phyloP scores from a whole-genome alignment of 106 monocot species.

The Dendrobium catenatum region DNA sequence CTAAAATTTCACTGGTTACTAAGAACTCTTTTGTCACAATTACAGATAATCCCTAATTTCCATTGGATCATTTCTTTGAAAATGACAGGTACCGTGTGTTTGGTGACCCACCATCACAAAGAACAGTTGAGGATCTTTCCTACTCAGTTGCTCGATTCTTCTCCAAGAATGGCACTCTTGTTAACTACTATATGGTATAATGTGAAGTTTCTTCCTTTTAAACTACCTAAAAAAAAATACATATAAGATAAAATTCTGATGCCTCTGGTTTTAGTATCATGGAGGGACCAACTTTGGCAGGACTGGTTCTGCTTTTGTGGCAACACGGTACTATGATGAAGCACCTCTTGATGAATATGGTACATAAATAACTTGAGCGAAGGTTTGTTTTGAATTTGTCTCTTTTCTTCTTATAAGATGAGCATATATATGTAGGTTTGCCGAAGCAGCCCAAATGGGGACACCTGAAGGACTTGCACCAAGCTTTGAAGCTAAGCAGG shows the following conservation, averaged over 20 bases:
- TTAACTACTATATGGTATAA: slow-evolving; percentile 86
- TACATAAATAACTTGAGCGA: slow-evolving; percentile 1
- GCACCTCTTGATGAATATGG: slow-evolving; percentile 87
- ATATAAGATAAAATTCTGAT: background rate
- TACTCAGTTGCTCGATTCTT: slow-evolving; percentile 79
- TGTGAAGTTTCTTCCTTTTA: background rate
- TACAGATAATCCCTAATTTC: background rate
- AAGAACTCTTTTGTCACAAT: background rate
- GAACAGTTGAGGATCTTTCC: slow-evolving; percentile 70
- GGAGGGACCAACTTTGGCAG: slow-evolving; percentile 86
- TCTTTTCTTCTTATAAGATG: background rate
- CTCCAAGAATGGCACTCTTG: slow-evolving; percentile 74
- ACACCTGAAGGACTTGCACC: slow-evolving; percentile 72
- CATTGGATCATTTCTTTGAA: background rate
- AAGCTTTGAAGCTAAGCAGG: slow-evolving; percentile 38
- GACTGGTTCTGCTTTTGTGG: slow-evolving; percentile 45
- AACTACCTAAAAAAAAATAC: background rate
- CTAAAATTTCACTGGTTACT: background rate
- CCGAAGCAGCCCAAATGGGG: slow-evolving; percentile 81
- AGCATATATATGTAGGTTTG: slow-evolving; percentile 26
- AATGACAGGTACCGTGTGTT: slow-evolving; percentile 59
- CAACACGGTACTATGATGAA: slow-evolving; percentile 78
- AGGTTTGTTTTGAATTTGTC: background rate
- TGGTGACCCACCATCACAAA: slow-evolving; percentile 82
- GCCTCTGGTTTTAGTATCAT: slow-evolving; percentile 44